A percentile compares a stretch with the other conserved stretches of the same genome.
Conservation (phyloP, 177 flowering plant genomes). For the Tripterygium wilfordii region DNA sequence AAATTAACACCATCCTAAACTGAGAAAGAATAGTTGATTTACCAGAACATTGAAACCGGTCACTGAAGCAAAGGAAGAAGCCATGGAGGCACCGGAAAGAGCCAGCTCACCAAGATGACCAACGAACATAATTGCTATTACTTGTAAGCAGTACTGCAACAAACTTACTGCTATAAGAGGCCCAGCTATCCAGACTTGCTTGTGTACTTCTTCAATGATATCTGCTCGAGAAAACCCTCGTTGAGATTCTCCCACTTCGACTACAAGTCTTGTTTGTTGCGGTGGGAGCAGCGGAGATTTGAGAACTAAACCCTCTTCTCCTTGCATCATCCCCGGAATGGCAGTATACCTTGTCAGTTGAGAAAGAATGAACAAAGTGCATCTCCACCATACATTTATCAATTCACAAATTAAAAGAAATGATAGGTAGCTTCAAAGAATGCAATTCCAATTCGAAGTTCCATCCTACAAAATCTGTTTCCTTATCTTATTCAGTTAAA, state of each 20-base stretch:
- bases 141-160: conserved; percentile 31
- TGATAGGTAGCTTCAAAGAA: too few relatives aligned
- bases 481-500: too few relatives aligned
- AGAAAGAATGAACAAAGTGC: not conserved
- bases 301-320: conserved; percentile 10
- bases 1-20: too few relatives aligned
- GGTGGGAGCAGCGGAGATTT: conserved; percentile 12
- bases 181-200: conserved; percentile 42
- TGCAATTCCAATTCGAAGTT: too few relatives aligned
- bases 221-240: conserved; percentile 6
- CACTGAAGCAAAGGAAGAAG: conserved; percentile 45
- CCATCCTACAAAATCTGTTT: too few relatives aligned
- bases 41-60: conserved; percentile 52
- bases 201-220: conserved; percentile 31
- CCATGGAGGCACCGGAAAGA: conserved; percentile 57
- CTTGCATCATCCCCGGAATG: conserved; percentile 10
- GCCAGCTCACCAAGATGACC: conserved; percentile 55
- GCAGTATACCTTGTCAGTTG: conserved; percentile 1
- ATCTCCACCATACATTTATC: too few relatives aligned
- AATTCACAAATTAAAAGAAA: not conserved
- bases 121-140: conserved; percentile 50
- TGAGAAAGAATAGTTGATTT: too few relatives aligned
- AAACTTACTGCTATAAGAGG: conserved; percentile 38
- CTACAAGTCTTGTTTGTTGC: conserved; percentile 1
- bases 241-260: not conserved